Evolutionary conservation across 345 rosid genomes (phyloP).

Genomic region (Salix suchowensis): DNA sequence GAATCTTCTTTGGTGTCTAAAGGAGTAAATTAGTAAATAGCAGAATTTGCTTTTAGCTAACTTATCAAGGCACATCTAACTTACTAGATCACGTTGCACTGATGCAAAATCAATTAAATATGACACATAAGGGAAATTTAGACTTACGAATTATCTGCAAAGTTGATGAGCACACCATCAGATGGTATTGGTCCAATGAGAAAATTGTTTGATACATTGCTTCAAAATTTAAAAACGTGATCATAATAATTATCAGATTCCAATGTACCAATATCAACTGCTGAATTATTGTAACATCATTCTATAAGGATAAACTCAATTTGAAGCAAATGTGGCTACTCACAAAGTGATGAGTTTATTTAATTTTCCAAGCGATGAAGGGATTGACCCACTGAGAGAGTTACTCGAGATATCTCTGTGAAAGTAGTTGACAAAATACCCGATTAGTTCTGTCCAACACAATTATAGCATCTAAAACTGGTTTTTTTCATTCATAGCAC

Average conservation of each 20-base stretch:
- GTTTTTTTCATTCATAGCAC: neutral
- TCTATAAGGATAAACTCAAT: neutral
- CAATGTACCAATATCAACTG: neutral
- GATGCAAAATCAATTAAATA: slow-evolving; percentile 11
- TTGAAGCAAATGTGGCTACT: slow-evolving; percentile 38
- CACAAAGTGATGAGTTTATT: slow-evolving; percentile 58
- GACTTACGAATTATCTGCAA: slow-evolving; percentile 70
- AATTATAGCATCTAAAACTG: neutral
- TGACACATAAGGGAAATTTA: slow-evolving; percentile 6
- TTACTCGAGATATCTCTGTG: slow-evolving; percentile 82
- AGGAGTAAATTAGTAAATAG: neutral
- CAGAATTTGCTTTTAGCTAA: neutral
- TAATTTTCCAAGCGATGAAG: slow-evolving; percentile 70
- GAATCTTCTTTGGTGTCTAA: slow-evolving; percentile 2
- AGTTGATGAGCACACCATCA: slow-evolving; percentile 55
- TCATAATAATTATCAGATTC: slow-evolving; percentile 11
- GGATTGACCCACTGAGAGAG: slow-evolving; percentile 63
- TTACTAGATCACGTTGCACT: neutral
- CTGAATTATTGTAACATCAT: neutral
- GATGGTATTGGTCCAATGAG: slow-evolving; percentile 79
- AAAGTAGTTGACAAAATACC: neutral
- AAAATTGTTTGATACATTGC: slow-evolving; percentile 89
- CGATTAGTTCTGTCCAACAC: neutral
- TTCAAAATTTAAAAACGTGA: slow-evolving; percentile 38
- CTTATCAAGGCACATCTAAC: neutral